Conservation (phyloP, 139 green algal species). For the Tetraselmis chui region DNA sequence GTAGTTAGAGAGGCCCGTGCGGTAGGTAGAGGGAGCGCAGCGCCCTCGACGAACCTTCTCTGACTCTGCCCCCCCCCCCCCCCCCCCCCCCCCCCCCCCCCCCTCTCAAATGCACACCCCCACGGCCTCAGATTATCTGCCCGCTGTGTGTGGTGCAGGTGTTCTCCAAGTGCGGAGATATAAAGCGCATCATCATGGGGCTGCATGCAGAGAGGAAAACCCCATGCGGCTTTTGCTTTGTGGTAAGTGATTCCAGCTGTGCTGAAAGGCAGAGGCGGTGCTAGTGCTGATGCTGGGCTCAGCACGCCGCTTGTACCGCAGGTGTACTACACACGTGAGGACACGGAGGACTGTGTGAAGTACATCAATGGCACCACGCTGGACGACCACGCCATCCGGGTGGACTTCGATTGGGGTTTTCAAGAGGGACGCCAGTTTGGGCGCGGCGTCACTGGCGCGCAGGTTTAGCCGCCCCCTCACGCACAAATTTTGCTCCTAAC, state of each 20-base stretch:
- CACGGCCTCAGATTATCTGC: neutral
- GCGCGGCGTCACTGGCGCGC: slow-evolving; percentile 77
- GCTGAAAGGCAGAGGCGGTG: no score
- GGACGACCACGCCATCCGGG: slow-evolving; percentile 86
- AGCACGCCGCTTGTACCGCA: no score
- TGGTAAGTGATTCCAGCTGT: no score
- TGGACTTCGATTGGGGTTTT: slow-evolving; percentile 98
- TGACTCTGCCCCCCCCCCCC: no score
- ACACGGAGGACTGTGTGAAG: slow-evolving; percentile 72
- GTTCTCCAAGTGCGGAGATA: slow-evolving; percentile 71
- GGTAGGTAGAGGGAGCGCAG: no score
- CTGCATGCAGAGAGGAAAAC: slow-evolving; percentile 86
- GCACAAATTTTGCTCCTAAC: no score
- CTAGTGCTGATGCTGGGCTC: no score
- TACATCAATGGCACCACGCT: slow-evolving; percentile 91
- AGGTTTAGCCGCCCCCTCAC: no score
- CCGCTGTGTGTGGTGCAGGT: slow-evolving; percentile 23
- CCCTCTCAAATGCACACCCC: no score
- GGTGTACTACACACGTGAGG: slow-evolving; percentile 46
- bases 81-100: no score
- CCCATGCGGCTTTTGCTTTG: slow-evolving; percentile 97
- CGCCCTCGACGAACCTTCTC: no score
- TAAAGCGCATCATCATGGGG: slow-evolving; percentile 92
- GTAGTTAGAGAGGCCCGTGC: no score
- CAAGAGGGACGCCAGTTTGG: slow-evolving; percentile 92